A percentile compares a stretch with the other conserved stretches of the same genome.
phyloP scores from a whole-genome alignment of 352 stramenopile genomes.

The Pythium plurisporium region DNA sequence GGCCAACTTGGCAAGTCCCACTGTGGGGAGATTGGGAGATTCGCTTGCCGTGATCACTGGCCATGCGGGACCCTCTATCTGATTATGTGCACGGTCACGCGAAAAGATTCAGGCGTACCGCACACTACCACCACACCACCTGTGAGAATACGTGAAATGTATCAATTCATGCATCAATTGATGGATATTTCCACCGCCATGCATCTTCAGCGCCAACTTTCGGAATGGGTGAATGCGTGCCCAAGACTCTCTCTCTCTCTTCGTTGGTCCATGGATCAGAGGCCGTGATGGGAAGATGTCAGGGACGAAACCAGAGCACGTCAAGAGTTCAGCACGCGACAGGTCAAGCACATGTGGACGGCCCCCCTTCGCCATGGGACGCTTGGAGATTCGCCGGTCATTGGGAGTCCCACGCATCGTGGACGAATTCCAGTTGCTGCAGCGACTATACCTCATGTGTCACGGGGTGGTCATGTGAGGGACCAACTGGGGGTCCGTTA shows the following conservation, averaged over 20 bases:
- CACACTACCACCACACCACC: background rate
- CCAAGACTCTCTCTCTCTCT: no score
- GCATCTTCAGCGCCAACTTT: background rate
- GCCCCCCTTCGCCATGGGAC: background rate
- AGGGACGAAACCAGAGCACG: background rate
- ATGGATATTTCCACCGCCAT: background rate
- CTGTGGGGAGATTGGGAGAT: background rate
- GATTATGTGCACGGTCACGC: background rate
- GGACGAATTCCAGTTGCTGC: no score
- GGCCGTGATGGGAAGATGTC: background rate
- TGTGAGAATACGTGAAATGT: background rate
- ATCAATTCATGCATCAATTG: background rate
- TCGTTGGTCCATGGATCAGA: background rate
- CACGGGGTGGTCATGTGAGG: no score
- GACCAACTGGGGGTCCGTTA: no score
- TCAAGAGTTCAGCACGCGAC: slow-evolving; percentile 2
- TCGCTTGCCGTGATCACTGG: no score
- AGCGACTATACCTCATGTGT: no score
- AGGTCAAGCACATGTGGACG: no score
- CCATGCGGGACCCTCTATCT: background rate
- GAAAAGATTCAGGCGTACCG: background rate
- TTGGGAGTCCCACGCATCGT: no score
- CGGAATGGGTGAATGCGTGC: slow-evolving; percentile 5
- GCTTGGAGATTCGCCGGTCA: no score
- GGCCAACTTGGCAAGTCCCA: background rate